A percentile compares a stretch with the other conserved stretches of the same genome.
Evolutionary conservation across 306 rosid species (phyloP).

Genomic region (Comarum palustre): DNA sequence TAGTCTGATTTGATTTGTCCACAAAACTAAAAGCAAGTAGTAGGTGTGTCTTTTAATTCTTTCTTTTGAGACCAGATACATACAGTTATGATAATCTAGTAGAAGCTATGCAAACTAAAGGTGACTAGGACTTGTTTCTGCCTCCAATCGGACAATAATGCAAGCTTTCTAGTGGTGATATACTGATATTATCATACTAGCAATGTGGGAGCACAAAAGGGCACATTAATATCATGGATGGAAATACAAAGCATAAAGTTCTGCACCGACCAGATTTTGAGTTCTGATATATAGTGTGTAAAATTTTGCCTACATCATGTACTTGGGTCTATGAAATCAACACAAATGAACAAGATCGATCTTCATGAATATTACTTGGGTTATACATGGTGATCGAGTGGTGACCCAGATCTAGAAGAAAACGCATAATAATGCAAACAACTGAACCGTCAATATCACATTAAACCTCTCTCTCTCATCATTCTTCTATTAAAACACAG

Average conservation of each 20-base stretch:
- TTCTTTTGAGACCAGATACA: no score
- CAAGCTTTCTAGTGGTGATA: background rate
- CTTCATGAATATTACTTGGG: no score
- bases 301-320: background rate
- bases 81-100: background rate
- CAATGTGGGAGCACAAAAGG: background rate
- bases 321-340: background rate
- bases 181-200: no score
- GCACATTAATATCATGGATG: background rate
- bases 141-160: background rate
- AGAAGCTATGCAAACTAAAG: background rate
- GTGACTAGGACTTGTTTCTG: background rate
- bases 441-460: no score
- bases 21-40: no score
- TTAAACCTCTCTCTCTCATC: no score
- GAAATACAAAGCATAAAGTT: background rate
- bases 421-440: no score
- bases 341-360: background rate
- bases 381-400: no score
- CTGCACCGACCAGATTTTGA: conserved; percentile 1
- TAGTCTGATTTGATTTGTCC: no score
- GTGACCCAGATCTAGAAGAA: no score
- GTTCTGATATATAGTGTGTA: background rate
- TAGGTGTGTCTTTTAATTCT: no score
- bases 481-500: no score